Evolutionary conservation across 768 basidiomycete species (phyloP).

Genomic region (Leccinum variicolor): DNA sequence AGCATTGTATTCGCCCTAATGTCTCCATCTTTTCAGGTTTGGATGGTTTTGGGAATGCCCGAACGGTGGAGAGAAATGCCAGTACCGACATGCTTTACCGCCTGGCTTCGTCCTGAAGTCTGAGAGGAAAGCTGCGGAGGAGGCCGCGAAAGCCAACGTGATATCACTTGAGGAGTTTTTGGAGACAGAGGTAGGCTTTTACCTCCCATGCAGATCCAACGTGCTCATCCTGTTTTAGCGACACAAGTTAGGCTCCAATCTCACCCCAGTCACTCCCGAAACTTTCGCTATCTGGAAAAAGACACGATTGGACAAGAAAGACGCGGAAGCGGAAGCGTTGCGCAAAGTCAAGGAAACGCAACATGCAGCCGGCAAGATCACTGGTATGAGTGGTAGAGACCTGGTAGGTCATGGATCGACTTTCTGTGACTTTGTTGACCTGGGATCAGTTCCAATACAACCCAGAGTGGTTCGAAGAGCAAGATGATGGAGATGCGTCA

Average conservation of each 20-base stretch:
- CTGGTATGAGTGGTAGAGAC: constrained; percentile 94
- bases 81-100: constrained; percentile 93
- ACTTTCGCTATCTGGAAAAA: constrained; percentile 94
- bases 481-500: constrained; percentile 44
- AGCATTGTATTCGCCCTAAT: neutral
- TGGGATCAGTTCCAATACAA: constrained; percentile 84
- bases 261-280: constrained; percentile 93
- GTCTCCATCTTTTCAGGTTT: constrained; percentile 42
- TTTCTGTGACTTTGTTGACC: constrained; percentile 5
- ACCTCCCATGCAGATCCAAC: neutral
- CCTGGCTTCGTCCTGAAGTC: constrained; percentile 95
- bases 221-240: constrained; percentile 47
- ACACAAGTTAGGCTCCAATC: constrained; percentile 85
- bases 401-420: constrained; percentile 50
- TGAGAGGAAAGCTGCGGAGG: constrained; percentile 87
- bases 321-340: constrained; percentile 78
- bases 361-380: constrained; percentile 82
- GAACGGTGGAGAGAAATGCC: constrained; percentile 76
- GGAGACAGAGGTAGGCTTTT: constrained; percentile 82
- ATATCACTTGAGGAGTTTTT: constrained; percentile 97
- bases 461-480: constrained; percentile 89
- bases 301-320: constrained; percentile 92
- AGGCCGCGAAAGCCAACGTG: constrained; percentile 81
- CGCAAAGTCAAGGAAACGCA: constrained; percentile 81
- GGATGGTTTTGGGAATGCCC: constrained; percentile 98